A percentile compares a stretch with the other conserved stretches of the same genome.
Conservation (phyloP, 2,329 filamentous ascomycete genomes). For the Fusarium continuum region DNA sequence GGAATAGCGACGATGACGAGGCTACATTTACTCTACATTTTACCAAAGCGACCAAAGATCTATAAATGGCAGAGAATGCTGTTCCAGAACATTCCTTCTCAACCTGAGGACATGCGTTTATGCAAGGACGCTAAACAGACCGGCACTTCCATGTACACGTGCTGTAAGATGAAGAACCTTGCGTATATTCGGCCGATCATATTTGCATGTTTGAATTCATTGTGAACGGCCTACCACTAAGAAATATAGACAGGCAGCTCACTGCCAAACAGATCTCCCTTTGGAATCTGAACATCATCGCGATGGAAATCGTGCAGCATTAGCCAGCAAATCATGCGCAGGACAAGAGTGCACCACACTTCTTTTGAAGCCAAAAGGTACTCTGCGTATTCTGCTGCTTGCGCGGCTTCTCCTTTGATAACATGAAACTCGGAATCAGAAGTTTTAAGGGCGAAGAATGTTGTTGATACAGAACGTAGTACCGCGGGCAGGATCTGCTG, state of each 20-base stretch:
- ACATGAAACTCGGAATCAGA: constrained; percentile 9
- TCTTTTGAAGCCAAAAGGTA: constrained; percentile 5
- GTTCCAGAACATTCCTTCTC: no score
- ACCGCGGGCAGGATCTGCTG: not conserved
- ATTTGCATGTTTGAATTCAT: no score
- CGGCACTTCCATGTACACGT: no score
- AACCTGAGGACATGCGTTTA: no score
- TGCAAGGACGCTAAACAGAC: no score
- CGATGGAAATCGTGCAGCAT: constrained; percentile 9
- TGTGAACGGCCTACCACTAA: no score
- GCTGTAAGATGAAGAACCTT: no score
- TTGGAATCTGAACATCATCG: constrained; percentile 10
- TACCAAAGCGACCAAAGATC: no score
- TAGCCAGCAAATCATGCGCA: constrained; percentile 18
- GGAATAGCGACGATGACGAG: no score
- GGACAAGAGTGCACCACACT: constrained; percentile 1
- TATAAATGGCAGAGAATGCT: no score
- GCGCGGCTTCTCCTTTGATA: not conserved
- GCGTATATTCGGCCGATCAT: no score
- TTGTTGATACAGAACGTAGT: not conserved
- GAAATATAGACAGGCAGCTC: constrained; percentile 14
- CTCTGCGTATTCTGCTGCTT: not conserved
- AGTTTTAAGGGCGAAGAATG: constrained; percentile 1
- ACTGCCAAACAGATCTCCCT: constrained; percentile 1
- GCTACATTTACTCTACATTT: no score